These are phyloP conservation scores for Aaosphaeria arxii DNA, from an alignment of 2,329 filamentous ascomycete genomes.

Conservation along the genomic window DNA sequence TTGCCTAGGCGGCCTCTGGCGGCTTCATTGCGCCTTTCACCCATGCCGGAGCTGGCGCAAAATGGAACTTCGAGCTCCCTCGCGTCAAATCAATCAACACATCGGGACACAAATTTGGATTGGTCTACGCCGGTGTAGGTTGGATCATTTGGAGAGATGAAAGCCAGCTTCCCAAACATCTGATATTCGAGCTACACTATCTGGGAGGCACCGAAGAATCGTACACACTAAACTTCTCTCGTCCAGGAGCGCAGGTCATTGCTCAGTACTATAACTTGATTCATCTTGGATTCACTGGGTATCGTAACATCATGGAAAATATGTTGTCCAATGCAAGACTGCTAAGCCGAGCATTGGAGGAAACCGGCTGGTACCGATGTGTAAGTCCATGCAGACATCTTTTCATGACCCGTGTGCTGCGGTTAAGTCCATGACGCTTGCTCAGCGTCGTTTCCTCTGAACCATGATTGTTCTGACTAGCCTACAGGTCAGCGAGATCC, in stretches of 20 bases:
- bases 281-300: slow-evolving; percentile 66
- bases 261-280: slow-evolving; percentile 74
- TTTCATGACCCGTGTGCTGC: not conserved
- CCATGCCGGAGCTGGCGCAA: slow-evolving; percentile 52
- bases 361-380: slow-evolving; percentile 60
- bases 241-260: slow-evolving; percentile 67
- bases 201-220: slow-evolving; percentile 69
- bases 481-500: slow-evolving; percentile 57
- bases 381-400: slow-evolving; percentile 5
- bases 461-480: slow-evolving; percentile 1
- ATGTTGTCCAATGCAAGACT: slow-evolving; percentile 63
- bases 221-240: slow-evolving; percentile 71
- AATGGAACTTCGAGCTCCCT: slow-evolving; percentile 63
- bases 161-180: slow-evolving; percentile 61
- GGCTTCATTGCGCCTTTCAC: slow-evolving; percentile 63
- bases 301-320: slow-evolving; percentile 61
- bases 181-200: slow-evolving; percentile 70
- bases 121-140: slow-evolving; percentile 64
- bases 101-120: slow-evolving; percentile 61
- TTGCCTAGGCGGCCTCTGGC: slow-evolving; percentile 50
- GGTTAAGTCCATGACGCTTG: no score
- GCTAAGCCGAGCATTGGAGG: slow-evolving; percentile 61
- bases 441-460: no score
- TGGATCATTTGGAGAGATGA: slow-evolving; percentile 60
- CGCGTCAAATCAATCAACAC: slow-evolving; percentile 66